Base-by-base conservation (phyloP, 2,329 filamentous ascomycete genomes). In the Ophiosphaerella narmari region DNA sequence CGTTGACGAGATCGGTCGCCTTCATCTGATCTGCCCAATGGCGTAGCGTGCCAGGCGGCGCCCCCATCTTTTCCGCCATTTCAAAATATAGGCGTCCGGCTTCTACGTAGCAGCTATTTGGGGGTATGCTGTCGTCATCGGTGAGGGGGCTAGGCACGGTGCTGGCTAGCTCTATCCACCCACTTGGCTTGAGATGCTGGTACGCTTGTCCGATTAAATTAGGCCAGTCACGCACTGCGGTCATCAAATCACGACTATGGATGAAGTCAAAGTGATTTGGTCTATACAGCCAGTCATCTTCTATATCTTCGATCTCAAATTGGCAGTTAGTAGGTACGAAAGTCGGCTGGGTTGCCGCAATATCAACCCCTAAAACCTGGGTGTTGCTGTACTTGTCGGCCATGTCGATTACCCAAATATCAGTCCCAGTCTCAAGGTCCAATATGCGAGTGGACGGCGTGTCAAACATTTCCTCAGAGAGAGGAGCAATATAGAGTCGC, bases 1-100 rank as follows among this genome's bases (percentile, higher is more conserved):
- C 73, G 35, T 79, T 75, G 18, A 73, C 66, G 52, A 78, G 79
- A 2, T 77, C 78, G 0, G 68, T 74, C 6, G 68, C 65, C 6
- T 48, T 49, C 58, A 63, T 62, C 18, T 60, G 60, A 6, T 69
- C 61, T 59, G 77, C 72, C 66, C 72, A 73, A 11, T 26, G 26
- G 1, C 55, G 56, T 2, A 57, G 59, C 2, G 59, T 68, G 34
- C 69, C 70, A 34, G 77, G 66, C 39, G 69, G 68, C 3, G 70
- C 67, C 3, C 67, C 67, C 52, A 63, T 60, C 29, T 58, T 60
- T 41, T 60, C 52, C 0, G 60, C 57, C 6, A 60, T 57, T 23
- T 63, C 60, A 34, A 55, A 61, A 38, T 62, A 63, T 9, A 64
- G 26, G 2, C 59, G 59, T 8, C 50, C 54, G 2, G 52, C 50